phyloP scores from a whole-genome alignment of 1,284 basidiomycete genomes.

The Fomitopsis schrenkii region DNA sequence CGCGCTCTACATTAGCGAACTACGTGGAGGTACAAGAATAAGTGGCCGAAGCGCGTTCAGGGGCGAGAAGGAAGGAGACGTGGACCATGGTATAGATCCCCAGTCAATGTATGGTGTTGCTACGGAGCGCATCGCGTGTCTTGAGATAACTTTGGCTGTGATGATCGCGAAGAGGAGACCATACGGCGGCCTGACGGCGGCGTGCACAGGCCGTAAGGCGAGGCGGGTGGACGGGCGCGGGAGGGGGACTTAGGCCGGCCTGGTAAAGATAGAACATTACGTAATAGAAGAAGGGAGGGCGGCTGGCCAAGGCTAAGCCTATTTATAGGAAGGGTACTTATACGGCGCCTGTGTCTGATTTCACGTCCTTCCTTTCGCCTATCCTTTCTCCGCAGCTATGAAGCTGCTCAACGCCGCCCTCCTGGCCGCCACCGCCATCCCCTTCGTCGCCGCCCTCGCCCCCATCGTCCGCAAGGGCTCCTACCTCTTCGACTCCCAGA shows the following conservation, averaged over 20 bases:
- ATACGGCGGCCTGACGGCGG: neutral
- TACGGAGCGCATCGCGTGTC: no score
- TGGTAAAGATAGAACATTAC: neutral
- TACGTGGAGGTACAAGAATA: conserved; percentile 3
- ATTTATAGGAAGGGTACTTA: conserved; percentile 1
- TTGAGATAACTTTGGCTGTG: neutral
- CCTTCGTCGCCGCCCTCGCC: conserved; percentile 4
- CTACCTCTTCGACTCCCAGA: conserved; percentile 6
- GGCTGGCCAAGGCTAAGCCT: neutral
- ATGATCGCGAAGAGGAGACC: neutral
- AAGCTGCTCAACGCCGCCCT: conserved; percentile 3
- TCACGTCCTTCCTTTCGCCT: neutral
- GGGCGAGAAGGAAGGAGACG: neutral
- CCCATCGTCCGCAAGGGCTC: conserved; percentile 4
- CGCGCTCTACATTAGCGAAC: conserved; percentile 2
- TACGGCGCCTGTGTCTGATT: neutral
- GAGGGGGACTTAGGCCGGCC: neutral
- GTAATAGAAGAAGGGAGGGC: neutral
- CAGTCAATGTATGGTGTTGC: no score
- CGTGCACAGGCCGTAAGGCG: no score
- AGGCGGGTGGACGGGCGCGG: neutral
- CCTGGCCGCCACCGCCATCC: neutral
- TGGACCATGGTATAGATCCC: neutral
- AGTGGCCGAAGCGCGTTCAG: no score
- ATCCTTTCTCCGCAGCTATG: neutral